Percentiles rank a stretch among this genome's conserved stretches.
phyloP scores from a whole-genome alignment of 306 rosid genomes.

The Echinosophora koreensis region DNA sequence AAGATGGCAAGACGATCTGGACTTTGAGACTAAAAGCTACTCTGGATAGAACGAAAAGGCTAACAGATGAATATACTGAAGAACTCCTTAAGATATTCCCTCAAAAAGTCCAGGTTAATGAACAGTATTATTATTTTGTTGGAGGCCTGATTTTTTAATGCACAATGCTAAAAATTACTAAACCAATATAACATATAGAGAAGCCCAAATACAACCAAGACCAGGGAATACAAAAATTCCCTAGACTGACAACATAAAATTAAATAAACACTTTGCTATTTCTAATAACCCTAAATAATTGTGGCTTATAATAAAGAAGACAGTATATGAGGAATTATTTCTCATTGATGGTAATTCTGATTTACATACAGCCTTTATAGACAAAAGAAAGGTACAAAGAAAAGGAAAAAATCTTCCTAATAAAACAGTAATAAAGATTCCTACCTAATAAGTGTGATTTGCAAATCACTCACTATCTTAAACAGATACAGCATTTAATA shows the following conservation, averaged over 20 bases:
- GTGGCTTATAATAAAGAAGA: neutral
- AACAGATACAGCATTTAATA: no score
- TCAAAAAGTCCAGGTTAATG: constrained; percentile 84
- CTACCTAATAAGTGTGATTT: no score
- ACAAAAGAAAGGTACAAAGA: no score
- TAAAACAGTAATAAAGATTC: no score
- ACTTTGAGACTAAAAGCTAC: constrained; percentile 91
- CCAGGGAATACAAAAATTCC: constrained; percentile 26
- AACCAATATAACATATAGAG: neutral
- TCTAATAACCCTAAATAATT: constrained; percentile 34
- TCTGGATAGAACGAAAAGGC: constrained; percentile 94
- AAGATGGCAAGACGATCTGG: constrained; percentile 94
- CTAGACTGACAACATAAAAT: neutral
- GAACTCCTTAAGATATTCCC: constrained; percentile 94
- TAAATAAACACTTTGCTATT: constrained; percentile 17
- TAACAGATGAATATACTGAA: constrained; percentile 96
- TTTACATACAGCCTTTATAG: no score
- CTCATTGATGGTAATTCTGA: no score
- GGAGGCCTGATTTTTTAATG: constrained; percentile 32
- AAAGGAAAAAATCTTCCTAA: no score
- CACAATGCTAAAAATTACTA: constrained; percentile 20
- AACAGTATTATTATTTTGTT: constrained; percentile 31
- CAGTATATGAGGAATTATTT: no score
- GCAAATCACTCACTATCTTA: no score
- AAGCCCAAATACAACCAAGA: constrained; percentile 37